Percentiles rank a stretch among this genome's conserved stretches.
phyloP scores from a whole-genome alignment of 371 early-diverging fungal genomes.

The Mortierella sp. region DNA sequence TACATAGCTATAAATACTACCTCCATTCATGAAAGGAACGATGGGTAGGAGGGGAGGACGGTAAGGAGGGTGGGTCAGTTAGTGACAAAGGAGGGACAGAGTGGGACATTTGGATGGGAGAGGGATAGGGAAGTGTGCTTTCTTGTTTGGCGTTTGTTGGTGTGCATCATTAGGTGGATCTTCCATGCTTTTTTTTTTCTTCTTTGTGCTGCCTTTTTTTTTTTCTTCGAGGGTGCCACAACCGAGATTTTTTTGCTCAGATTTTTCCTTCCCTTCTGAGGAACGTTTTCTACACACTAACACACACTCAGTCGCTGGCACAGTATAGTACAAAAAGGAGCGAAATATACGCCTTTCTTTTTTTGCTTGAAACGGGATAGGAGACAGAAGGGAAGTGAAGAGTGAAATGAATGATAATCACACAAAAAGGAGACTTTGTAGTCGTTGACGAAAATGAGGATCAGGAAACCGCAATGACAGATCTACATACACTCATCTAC shows the following conservation, averaged over 20 bases:
- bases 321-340: too few relatives aligned
- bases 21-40: background rate
- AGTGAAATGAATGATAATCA: background rate
- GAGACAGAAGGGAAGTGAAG: too few relatives aligned
- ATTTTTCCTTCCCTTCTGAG: too few relatives aligned
- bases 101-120: too few relatives aligned
- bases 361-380: background rate
- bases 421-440: background rate
- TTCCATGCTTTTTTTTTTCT: background rate
- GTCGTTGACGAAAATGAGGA: background rate
- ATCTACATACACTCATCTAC: background rate
- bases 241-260: too few relatives aligned
- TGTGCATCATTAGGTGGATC: background rate
- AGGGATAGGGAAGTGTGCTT: background rate
- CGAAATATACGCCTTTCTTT: too few relatives aligned
- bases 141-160: background rate
- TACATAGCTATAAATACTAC: background rate
- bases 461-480: background rate
- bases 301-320: too few relatives aligned
- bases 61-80: background rate
- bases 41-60: background rate
- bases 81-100: background rate
- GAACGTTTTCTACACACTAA: too few relatives aligned
- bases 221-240: background rate
- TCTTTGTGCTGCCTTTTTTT: background rate